Conservation (phyloP, 352 stramenopile species). For the Phytophthora pistaciae region DNA sequence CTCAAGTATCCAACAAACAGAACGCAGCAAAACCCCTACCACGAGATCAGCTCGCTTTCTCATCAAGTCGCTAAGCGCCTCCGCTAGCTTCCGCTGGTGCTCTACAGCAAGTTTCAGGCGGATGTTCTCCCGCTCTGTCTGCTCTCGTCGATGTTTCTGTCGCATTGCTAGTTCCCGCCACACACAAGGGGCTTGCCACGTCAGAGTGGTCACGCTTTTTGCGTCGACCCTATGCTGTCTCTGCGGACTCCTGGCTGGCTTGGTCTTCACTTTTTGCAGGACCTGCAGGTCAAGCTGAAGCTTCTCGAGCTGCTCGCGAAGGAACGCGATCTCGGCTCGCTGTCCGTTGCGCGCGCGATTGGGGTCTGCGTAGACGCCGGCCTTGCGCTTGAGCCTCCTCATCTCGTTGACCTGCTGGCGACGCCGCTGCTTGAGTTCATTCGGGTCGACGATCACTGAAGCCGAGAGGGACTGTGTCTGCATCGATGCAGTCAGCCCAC, state of each 20-base stretch:
- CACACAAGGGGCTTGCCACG: not conserved
- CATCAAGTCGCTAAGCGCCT: not conserved
- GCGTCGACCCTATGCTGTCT: not conserved
- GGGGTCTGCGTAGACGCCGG: not conserved
- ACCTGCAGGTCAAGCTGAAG: not conserved
- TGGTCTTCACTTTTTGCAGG: not conserved
- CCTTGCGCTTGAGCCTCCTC: not conserved
- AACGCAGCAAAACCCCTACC: not conserved
- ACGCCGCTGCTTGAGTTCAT: not conserved
- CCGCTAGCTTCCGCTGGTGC: not conserved
- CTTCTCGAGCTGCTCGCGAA: not conserved
- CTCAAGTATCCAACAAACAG: not conserved
- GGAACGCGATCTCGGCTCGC: not conserved
- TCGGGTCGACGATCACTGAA: not conserved
- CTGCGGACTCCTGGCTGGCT: not conserved
- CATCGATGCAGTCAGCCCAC: not conserved
- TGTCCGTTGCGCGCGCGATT: not conserved
- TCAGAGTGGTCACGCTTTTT: not conserved
- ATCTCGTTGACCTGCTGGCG: not conserved
- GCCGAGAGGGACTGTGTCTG: not conserved
- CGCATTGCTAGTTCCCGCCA: not conserved
- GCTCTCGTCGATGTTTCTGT: not conserved
- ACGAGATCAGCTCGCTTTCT: not conserved
- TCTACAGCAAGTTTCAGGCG: not conserved
- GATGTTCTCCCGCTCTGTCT: not conserved